A percentile compares a stretch with the other conserved stretches of the same genome.
These are phyloP conservation scores for Xylariales sp. DNA, from an alignment of 2,329 filamentous ascomycete species.

Conservation along the genomic window DNA sequence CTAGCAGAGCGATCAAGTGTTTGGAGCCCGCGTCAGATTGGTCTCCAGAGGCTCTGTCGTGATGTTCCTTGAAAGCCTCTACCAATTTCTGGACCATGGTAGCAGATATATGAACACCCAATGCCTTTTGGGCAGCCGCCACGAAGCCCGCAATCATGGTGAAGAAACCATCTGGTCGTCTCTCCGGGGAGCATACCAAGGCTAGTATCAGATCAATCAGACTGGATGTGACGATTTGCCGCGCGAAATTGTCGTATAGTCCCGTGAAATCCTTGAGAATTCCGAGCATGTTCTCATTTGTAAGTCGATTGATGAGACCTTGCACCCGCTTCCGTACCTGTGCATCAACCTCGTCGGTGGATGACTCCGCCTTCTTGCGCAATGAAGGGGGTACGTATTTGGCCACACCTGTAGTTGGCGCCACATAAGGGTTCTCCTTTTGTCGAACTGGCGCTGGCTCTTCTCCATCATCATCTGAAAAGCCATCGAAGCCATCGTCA, in stretches of 20 bases:
- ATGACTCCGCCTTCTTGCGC: slow-evolving; percentile 56
- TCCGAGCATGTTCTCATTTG: slow-evolving; percentile 81
- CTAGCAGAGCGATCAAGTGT: slow-evolving; percentile 73
- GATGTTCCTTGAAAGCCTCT: slow-evolving; percentile 66
- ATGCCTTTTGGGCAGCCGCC: slow-evolving; percentile 78
- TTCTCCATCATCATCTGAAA: slow-evolving; percentile 25
- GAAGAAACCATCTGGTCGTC: slow-evolving; percentile 81
- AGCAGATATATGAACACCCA: slow-evolving; percentile 86
- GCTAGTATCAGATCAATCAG: slow-evolving; percentile 73
- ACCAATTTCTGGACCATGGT: slow-evolving; percentile 78
- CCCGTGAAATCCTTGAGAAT: slow-evolving; percentile 80
- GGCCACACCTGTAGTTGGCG: slow-evolving; percentile 53
- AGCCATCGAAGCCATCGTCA: slow-evolving; percentile 34
- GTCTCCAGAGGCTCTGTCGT: slow-evolving; percentile 38
- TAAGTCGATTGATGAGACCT: slow-evolving; percentile 87
- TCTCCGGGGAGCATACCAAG: slow-evolving; percentile 75
- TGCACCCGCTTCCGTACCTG: slow-evolving; percentile 77
- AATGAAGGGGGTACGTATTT: slow-evolving; percentile 92
- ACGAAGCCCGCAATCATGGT: slow-evolving; percentile 89
- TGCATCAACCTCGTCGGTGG: slow-evolving; percentile 61
- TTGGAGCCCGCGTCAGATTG: slow-evolving; percentile 25
- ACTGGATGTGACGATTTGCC: slow-evolving; percentile 82
- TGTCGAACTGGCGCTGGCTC: slow-evolving; percentile 38
- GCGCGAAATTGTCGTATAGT: slow-evolving; percentile 76
- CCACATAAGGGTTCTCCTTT: slow-evolving; percentile 85